Conservation (phyloP, 352 stramenopile species). For the Pythium pectinolyticum region DNA sequence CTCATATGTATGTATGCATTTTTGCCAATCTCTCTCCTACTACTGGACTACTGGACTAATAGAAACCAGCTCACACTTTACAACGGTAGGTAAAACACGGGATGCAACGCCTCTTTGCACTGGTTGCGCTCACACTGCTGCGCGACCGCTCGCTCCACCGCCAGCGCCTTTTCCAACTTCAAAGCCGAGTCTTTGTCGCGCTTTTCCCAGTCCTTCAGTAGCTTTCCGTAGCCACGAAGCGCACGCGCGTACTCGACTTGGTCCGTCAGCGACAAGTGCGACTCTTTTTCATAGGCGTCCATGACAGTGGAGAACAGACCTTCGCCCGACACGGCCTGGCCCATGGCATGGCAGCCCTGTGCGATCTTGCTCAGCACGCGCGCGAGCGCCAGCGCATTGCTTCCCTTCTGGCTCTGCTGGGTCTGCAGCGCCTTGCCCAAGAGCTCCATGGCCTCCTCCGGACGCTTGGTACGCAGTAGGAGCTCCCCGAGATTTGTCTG, state of each 20-base stretch:
- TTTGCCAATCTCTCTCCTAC: neutral
- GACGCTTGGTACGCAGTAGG: slow-evolving; percentile 55
- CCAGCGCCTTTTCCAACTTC: slow-evolving; percentile 26
- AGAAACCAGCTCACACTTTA: slow-evolving; percentile 11
- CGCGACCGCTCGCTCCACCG: slow-evolving; percentile 18
- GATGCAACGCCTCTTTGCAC: slow-evolving; percentile 26
- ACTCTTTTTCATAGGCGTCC: slow-evolving; percentile 68
- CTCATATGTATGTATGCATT: neutral
- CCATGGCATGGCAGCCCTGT: slow-evolving; percentile 55
- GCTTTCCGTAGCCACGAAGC: slow-evolving; percentile 48
- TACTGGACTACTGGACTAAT: neutral
- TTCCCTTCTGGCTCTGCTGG: slow-evolving; percentile 49
- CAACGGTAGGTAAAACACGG: slow-evolving; percentile 33
- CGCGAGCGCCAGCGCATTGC: slow-evolving; percentile 55
- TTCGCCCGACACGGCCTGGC: slow-evolving; percentile 72
- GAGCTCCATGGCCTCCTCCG: slow-evolving; percentile 66
- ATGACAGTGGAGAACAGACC: slow-evolving; percentile 68
- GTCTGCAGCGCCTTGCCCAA: slow-evolving; percentile 66
- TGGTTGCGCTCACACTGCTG: slow-evolving; percentile 17
- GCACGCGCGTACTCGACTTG: slow-evolving; percentile 66
- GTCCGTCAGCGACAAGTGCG: slow-evolving; percentile 50
- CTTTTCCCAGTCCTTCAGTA: slow-evolving; percentile 36
- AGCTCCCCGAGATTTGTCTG: slow-evolving; percentile 73
- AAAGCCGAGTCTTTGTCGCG: slow-evolving; percentile 29
- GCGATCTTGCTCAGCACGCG: slow-evolving; percentile 71